phyloP scores from a whole-genome alignment of 2,329 filamentous ascomycete species.

The Fusarium haematococcum region DNA sequence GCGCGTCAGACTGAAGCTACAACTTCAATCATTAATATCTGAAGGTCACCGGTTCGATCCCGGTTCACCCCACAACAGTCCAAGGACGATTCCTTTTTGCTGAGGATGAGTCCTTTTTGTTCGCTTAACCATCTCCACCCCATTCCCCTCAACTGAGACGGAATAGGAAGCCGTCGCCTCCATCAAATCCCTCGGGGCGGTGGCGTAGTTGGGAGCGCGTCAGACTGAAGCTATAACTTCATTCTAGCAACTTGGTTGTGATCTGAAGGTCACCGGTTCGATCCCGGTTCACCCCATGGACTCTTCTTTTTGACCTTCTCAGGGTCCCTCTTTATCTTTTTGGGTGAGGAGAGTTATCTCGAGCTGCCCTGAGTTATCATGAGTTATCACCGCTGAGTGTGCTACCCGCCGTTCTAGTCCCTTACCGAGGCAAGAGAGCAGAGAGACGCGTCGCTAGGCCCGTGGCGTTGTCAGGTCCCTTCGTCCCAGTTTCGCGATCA shows the following conservation, averaged over 20 bases:
- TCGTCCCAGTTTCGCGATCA: too few species aligned
- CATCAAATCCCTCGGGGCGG: not conserved
- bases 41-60: conserved; percentile 6
- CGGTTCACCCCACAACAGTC: not conserved
- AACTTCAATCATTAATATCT: not conserved
- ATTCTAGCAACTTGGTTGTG: not conserved
- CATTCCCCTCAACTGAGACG: not conserved
- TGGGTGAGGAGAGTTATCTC: not conserved
- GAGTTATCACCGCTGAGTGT: too few species aligned
- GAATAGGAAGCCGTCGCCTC: not conserved
- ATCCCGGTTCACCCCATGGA: not conserved
- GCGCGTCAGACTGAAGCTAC: conserved; percentile 3
- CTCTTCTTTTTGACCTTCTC: not conserved
- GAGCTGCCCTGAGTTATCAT: too few species aligned
- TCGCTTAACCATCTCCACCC: not conserved
- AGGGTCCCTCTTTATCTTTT: not conserved
- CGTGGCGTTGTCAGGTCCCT: too few species aligned
- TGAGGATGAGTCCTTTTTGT: not conserved
- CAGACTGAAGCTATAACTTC: not conserved
- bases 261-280: conserved; percentile 7
- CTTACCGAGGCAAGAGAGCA: too few species aligned
- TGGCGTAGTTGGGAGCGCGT: conserved; percentile 4
- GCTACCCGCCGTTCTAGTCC: too few species aligned
- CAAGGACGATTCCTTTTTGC: not conserved
- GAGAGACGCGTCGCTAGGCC: too few species aligned